Percentiles rank a stretch among this genome's conserved stretches.
These are phyloP conservation scores for Pleurotus pulmonarius DNA, from an alignment of 768 basidiomycete species.

Conservation along the genomic window DNA sequence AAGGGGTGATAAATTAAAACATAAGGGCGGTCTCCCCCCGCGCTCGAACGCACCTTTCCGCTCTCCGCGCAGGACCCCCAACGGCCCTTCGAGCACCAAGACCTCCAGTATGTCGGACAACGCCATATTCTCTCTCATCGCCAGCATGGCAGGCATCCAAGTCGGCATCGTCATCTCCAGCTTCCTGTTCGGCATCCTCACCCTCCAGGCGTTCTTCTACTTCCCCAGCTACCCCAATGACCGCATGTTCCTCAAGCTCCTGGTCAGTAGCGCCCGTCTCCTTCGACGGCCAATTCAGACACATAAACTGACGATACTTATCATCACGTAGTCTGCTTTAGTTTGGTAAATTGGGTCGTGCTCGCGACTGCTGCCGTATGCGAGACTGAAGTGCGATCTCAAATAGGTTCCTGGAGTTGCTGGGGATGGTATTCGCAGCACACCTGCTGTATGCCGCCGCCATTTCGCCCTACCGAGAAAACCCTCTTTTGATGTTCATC, in stretches of 20 bases:
- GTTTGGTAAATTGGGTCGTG: neutral
- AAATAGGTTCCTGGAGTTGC: neutral
- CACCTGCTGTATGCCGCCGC: neutral
- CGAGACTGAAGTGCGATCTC: neutral
- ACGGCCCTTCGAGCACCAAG: neutral
- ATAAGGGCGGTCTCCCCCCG: no score
- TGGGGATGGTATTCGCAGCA: neutral
- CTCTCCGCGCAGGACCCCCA: no score
- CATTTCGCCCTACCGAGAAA: neutral
- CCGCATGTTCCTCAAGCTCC: neutral
- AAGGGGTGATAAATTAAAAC: no score
- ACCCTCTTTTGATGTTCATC: neutral
- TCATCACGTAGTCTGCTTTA: neutral
- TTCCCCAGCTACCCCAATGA: neutral
- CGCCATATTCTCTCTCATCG: neutral
- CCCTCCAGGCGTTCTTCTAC: constrained; percentile 5
- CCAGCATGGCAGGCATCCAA: constrained; percentile 1
- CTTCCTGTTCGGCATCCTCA: constrained; percentile 3
- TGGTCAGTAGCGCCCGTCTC: constrained; percentile 11
- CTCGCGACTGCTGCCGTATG: neutral
- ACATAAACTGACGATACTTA: neutral
- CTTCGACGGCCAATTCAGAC: neutral
- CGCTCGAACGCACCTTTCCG: no score
- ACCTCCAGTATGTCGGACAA: neutral
- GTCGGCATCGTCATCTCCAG: neutral